Evolutionary conservation across 2,329 filamentous ascomycete genomes (phyloP), one percentile per base, ranked within the genome.

Genomic region (Chaetomiaceae sp.): DNA sequence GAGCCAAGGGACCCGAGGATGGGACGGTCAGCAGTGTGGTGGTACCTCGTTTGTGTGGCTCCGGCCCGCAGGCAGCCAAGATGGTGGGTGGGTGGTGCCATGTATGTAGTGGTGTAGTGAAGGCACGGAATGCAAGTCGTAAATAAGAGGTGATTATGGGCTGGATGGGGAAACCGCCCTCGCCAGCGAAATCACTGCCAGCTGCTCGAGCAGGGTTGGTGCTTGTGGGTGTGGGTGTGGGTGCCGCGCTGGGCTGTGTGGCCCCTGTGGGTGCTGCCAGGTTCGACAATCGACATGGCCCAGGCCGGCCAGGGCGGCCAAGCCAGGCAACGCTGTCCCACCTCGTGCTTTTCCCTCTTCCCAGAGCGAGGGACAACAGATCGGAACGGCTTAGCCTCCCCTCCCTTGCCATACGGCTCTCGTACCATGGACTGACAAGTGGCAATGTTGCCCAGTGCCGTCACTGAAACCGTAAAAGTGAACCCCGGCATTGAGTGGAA

Each of bases 351-450:
- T 51, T 47, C 48, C 52, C 52, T 54, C 45, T 49, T 47, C 25
- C n/a, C n/a, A n/a, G 25, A 27, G 25, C 35, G 47, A 58, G 47
- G 56, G 56, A 49, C 55, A 58, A 48, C 56, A 54, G 56, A 59
- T 54, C 54, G 48, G 55, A 55, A 55, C 50, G 55, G 53, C 59
- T 59, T 54, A 59, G 54, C 58, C 57, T 58, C 55, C 57, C 55
- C 53, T 48, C 54, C 57, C 48, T 51, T 54, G 55, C 53, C 55
- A 55, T 45, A 50, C 53, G 41, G 55, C 59, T 58, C 61, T 58
- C 61, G 60, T 61, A 60, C 59, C 59, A 62, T 59, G 52, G 62
- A 58, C 53, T 66, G 64, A 61, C 63, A 66, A 64, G 64, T 66
- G 64, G 64, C 64, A 64, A 63, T 56, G 55, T 55, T 44, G 61